Base-by-base conservation (phyloP, 176 grass and related monocot genomes). In the Panicum miliaceum region DNA sequence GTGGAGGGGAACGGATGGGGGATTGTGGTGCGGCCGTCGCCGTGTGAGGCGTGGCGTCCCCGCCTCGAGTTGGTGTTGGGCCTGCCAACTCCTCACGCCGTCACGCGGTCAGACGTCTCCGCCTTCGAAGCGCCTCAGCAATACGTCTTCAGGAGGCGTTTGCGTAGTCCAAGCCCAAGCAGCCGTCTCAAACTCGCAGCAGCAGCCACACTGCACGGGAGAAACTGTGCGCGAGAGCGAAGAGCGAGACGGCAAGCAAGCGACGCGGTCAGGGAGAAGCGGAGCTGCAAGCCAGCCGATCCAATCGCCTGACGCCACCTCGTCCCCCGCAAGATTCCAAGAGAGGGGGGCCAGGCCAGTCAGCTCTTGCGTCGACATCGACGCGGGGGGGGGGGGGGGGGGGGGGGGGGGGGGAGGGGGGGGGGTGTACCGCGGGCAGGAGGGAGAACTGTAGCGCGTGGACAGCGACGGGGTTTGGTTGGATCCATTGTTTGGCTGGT, bases 11-110 rank as follows among this genome's bases (percentile, higher is more conserved):
- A 59, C 3, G 50, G 51, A 12, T 20, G 26, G 80, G 71, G 60
- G 18, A 32, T 42, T 64, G 80, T 56, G 57, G 75, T 38, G 73
- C 73, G 80, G 56, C 53, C 79, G 64, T 78, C 45, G 73, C 80
- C 53, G 78, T 38, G 63, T 78, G 83, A 84, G 75, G 83, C 67
- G 74, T 79, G 32, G 73, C 73, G 84, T 86, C 79, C 51, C 84
- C 79, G 73, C 78, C 88, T 82, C 73, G 67, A 20, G 57, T 71
- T 71, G 78, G 42, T 82, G 66, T 35, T 27, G 45, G 25, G 60
- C 27, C 15, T 3, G 4, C 18, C 34, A 53, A 12, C 34, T 59
- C 50, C 40, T 41, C 64, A 18, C 63, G 20, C 45, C 63, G 73
- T 42, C 34, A 25, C 22, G 75, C 54, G n/a, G 5, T 10, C 1